Base-by-base conservation (phyloP, 2,329 filamentous ascomycete species). In the Cryphonectria radicalis region DNA sequence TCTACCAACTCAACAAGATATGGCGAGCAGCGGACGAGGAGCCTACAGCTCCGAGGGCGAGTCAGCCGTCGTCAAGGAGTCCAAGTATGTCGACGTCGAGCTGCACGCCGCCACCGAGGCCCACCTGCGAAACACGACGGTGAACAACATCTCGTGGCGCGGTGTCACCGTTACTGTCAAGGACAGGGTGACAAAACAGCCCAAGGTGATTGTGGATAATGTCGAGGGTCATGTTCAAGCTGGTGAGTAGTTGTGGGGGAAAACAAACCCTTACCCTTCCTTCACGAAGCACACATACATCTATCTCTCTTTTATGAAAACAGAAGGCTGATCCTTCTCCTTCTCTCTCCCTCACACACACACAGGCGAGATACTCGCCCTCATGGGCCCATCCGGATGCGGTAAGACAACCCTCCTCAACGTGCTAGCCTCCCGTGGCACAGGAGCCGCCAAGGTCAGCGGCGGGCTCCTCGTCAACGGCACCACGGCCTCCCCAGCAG, bases 351-450 rank as follows among this genome's bases (percentile, higher is more conserved):
- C 7, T 6, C 37, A 14, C 46, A 0, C 63, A 13, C 4, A 6
- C 67, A 42, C 77, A 85, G 93, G 92, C 42, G 90, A 94, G 76
- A 83, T 95, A 59, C 86, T 93, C 72, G 94, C 93, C 55, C 81
- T 97, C 63, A 95, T 97, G 92, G 94, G 94, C 35, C 93, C 93
- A 11, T 87, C 84, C 43, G 88, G 88, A 5, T 87, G 89, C 70
- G 94, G 94, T 66, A 97, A 97, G 80, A 96, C 94, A 0, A 97
- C 93, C 0, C 85, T 97, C 0, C 85, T 97, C 50, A 95, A 97
- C 78, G 89, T 92, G 6, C 88, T 97, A 19, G 93, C 94, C 8
- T 73, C 83, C 82, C 73, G 82, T 83, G 83, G 84, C 0, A 82
- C 86, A 7, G 84, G 84, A 25, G 87, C 87, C 14, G 84, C 88